These are phyloP conservation scores for Penicillium alfredii DNA, from an alignment of 495 filamentous ascomycete species.

Conservation along the genomic window DNA sequence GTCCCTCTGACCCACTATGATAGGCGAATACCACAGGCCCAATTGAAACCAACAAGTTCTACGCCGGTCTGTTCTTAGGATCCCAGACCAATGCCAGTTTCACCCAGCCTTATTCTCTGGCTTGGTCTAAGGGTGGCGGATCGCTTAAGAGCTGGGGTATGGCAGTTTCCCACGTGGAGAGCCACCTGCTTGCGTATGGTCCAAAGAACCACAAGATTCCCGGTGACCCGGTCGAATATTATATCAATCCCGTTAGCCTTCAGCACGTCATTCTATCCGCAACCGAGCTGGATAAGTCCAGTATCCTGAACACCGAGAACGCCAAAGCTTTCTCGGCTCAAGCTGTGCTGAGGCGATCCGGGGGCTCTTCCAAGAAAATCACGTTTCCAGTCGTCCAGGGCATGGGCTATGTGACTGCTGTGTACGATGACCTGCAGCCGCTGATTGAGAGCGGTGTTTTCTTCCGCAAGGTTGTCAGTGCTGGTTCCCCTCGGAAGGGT, in stretches of 20 bases:
- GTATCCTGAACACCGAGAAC: conserved; percentile 56
- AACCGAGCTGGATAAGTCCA: conserved; percentile 55
- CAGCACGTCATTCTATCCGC: conserved; percentile 78
- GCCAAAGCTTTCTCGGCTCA: conserved; percentile 66
- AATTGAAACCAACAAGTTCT: conserved; percentile 86
- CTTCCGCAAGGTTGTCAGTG: conserved; percentile 60
- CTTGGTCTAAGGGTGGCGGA: conserved; percentile 68
- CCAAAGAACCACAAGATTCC: conserved; percentile 40
- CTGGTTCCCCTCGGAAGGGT: conserved; percentile 49
- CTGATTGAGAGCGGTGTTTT: conserved; percentile 66
- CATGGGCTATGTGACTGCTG: conserved; percentile 77
- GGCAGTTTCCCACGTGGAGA: conserved; percentile 64
- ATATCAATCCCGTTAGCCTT: conserved; percentile 75
- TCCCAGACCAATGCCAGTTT: conserved; percentile 64
- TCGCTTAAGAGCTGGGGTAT: conserved; percentile 68
- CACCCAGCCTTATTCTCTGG: conserved; percentile 79
- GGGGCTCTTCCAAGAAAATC: conserved; percentile 49
- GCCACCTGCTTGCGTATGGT: conserved; percentile 58
- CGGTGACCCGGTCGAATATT: conserved; percentile 60
- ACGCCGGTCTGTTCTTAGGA: conserved; percentile 80
- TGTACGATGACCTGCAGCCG: conserved; percentile 67
- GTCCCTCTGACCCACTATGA: conserved; percentile 7
- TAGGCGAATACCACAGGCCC: conserved; percentile 43
- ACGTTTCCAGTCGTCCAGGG: conserved; percentile 85
- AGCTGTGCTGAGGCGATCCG: conserved; percentile 55